A percentile compares a stretch with the other conserved stretches of the same genome.
Conservation (phyloP, 2,329 filamentous ascomycete species). For the Arthroderma sp. region DNA sequence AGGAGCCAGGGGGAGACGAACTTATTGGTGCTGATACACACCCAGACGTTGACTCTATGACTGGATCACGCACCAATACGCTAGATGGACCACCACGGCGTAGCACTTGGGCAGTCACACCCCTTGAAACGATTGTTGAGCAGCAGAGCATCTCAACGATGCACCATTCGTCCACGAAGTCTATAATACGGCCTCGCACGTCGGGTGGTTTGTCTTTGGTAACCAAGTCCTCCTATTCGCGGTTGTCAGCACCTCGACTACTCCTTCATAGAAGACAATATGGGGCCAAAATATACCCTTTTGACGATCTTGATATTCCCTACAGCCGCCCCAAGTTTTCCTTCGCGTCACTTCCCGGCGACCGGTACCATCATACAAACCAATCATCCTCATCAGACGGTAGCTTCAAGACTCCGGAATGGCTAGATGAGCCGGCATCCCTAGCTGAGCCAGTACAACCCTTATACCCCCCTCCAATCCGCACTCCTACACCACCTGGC, state of each 20-base stretch:
- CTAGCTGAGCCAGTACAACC: constrained; percentile 22
- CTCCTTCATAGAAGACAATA: constrained; percentile 4
- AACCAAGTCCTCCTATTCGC: constrained; percentile 1
- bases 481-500: constrained; percentile 30
- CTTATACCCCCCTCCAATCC: constrained; percentile 23
- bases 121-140: constrained; percentile 19
- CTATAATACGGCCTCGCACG: constrained; percentile 4
- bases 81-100: constrained; percentile 1
- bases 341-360: constrained; percentile 1
- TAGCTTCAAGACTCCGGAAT: constrained; percentile 13
- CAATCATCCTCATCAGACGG: constrained; percentile 15
- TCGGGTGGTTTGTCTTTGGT: not conserved
- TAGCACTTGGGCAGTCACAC: constrained; percentile 12
- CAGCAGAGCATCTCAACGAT: constrained; percentile 14
- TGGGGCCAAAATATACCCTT: constrained; percentile 13
- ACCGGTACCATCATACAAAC: constrained; percentile 3
- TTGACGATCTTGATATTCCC: constrained; percentile 16
- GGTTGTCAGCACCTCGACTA: not conserved
- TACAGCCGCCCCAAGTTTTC: constrained; percentile 7
- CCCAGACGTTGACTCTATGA: not conserved
- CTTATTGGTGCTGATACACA: constrained; percentile 20
- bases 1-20: not conserved
- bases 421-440: constrained; percentile 15
- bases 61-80: not conserved
- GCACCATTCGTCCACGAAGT: constrained; percentile 8